Evolutionary conservation across 1,284 basidiomycete species (phyloP), one percentile per base, ranked within the genome.

Genomic region (Fomitiporia mediterranea): DNA sequence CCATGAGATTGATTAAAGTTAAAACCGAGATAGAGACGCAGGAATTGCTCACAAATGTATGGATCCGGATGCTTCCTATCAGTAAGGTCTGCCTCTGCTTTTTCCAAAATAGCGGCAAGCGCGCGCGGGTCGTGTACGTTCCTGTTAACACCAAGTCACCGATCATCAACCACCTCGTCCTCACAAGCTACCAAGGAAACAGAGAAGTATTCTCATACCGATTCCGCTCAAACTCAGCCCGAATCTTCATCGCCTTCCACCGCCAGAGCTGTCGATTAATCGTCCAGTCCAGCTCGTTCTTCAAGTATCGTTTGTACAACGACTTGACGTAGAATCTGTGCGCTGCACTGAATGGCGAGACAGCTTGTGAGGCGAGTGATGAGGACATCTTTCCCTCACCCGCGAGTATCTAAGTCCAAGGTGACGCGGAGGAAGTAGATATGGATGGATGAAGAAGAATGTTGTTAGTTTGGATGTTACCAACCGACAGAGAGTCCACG

Each of bases 201-300:
- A 28, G n/a, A 51, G 23, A 71, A n/a, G n/a, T n/a, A n/a, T n/a
- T n/a, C n/a, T n/a, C 86, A 62, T 69, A 94, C 92, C 91, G 82
- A 78, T 97, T 92, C 63, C 79, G 74, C 75, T 98, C 94, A 70
- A 98, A 98, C 70, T 94, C 86, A 61, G 94, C 93, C 59, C 94
- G 78, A 65, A 97, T 92, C 69, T 86, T 76, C 63, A 94, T 73
- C 4, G 94, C 94, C 67, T 87, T 80, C 62, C 79, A 79, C 61
- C 94, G 81, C 92, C 92, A 97, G 4, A 92, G 67, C 67, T 94
- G 89, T 61, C 94, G 77, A 57, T 87, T 79, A 64, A 96, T 80
- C 57, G 83, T 84, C 94, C 94, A 98, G 74, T 98, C 86, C 56
- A 94, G 76, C 58, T 89, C 80, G 70, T 96, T 94, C 64, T 79